Conservation (phyloP, 83 land plant genomes). For the Picea abies region DNA sequence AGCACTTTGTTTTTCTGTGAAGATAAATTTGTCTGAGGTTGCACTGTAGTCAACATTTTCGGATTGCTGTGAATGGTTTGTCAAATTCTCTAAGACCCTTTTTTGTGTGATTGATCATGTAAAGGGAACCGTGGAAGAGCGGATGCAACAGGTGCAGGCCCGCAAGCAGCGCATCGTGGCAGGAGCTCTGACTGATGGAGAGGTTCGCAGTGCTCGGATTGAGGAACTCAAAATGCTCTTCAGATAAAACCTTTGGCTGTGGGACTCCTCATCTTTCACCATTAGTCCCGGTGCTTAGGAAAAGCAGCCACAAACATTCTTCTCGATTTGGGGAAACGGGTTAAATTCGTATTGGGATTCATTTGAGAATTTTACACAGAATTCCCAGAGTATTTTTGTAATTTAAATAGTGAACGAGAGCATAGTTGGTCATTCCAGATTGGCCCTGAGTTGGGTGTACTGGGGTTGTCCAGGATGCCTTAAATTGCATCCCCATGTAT, state of each 20-base stretch:
- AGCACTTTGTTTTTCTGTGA: too few species aligned
- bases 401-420: too few species aligned
- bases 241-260: conserved; percentile 29
- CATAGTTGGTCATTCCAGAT: too few species aligned
- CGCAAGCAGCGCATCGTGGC: conserved; percentile 85
- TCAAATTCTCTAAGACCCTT: background rate
- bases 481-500: too few species aligned
- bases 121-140: conserved; percentile 86
- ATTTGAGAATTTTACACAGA: too few species aligned
- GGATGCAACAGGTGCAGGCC: conserved; percentile 87
- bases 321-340: too few species aligned
- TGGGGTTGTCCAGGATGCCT: too few species aligned
- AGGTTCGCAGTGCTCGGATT: conserved; percentile 75
- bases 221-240: conserved; percentile 97
- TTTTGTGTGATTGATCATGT: background rate
- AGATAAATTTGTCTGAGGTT: background rate
- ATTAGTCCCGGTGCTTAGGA: background rate
- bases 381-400: too few species aligned
- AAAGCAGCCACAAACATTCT: background rate
- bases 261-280: background rate
- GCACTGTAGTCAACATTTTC: background rate
- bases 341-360: too few species aligned
- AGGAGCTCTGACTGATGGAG: conserved; percentile 90
- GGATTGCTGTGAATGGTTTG: background rate
- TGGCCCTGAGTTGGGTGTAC: too few species aligned